Conservation (phyloP, 2,329 filamentous ascomycete genomes). For the Fusarium nanum region DNA sequence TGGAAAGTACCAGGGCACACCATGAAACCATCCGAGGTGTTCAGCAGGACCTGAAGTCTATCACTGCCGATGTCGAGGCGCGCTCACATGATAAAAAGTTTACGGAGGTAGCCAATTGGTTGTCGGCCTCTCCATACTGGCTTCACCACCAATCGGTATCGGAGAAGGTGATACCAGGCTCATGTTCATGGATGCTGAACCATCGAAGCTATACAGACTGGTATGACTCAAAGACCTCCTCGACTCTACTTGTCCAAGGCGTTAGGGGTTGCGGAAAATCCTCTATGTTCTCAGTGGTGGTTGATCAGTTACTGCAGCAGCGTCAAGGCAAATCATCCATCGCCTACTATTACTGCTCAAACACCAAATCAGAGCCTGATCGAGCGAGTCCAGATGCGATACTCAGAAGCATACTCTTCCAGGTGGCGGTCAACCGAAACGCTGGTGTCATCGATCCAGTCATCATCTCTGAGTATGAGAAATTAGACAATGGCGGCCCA, state of each 20-base stretch:
- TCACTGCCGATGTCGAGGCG: too few relatives aligned
- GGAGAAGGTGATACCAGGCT: not conserved
- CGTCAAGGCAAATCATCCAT: too few relatives aligned
- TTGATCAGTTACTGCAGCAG: not conserved
- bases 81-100: not conserved
- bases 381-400: too few relatives aligned
- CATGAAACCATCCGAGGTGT: too few relatives aligned
- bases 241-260: not conserved
- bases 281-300: not conserved
- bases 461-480: too few relatives aligned
- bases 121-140: not conserved
- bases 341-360: slow-evolving; percentile 9
- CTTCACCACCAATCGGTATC: slow-evolving; percentile 7
- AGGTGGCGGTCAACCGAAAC: too few relatives aligned
- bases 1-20: too few relatives aligned
- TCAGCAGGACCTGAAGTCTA: too few relatives aligned
- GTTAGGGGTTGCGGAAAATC: slow-evolving; percentile 9
- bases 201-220: not conserved
- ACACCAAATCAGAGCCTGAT: too few relatives aligned
- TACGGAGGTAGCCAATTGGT: not conserved
- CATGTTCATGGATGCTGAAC: not conserved
- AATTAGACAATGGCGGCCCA: too few relatives aligned
- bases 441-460: too few relatives aligned
- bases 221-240: not conserved
- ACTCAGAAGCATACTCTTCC: too few relatives aligned